Percentiles rank a stretch among this genome's conserved stretches.
phyloP scores from a whole-genome alignment of 192 early-diverging fungal genomes.

The Mortierella hygrophila region DNA sequence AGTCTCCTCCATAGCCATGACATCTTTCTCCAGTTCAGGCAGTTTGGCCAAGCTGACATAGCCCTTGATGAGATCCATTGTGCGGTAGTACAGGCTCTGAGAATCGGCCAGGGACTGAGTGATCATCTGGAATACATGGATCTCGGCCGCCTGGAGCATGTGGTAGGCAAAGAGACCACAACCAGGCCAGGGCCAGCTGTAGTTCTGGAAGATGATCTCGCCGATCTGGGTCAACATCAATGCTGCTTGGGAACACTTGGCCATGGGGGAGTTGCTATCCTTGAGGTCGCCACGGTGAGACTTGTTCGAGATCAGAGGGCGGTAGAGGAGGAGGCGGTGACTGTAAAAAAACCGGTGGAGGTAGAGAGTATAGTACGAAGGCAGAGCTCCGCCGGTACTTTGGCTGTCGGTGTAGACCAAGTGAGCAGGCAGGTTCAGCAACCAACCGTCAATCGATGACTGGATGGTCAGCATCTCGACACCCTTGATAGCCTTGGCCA shows the following conservation, averaged over 20 bases:
- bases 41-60: constrained; percentile 50
- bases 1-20: constrained; percentile 50
- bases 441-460: constrained; percentile 33
- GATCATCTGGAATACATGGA: constrained; percentile 56
- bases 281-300: constrained; percentile 38
- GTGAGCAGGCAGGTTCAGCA: constrained; percentile 43
- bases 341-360: constrained; percentile 56
- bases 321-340: constrained; percentile 39
- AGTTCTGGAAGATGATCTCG: constrained; percentile 57
- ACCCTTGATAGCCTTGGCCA: constrained; percentile 24
- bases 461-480: constrained; percentile 33
- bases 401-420: constrained; percentile 29
- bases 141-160: constrained; percentile 54
- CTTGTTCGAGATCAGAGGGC: constrained; percentile 50
- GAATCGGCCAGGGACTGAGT: constrained; percentile 37
- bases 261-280: constrained; percentile 38
- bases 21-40: constrained; percentile 45
- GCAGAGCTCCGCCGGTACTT: constrained; percentile 22
- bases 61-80: constrained; percentile 53
- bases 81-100: constrained; percentile 47
- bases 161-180: constrained; percentile 57
- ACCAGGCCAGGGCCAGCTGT: constrained; percentile 56
- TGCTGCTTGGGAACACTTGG: constrained; percentile 48
- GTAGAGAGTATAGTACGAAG: constrained; percentile 55
- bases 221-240: constrained; percentile 49